Evolutionary conservation across 352 stramenopile genomes (phyloP).

Genomic region (Globisporangium viniferum): DNA sequence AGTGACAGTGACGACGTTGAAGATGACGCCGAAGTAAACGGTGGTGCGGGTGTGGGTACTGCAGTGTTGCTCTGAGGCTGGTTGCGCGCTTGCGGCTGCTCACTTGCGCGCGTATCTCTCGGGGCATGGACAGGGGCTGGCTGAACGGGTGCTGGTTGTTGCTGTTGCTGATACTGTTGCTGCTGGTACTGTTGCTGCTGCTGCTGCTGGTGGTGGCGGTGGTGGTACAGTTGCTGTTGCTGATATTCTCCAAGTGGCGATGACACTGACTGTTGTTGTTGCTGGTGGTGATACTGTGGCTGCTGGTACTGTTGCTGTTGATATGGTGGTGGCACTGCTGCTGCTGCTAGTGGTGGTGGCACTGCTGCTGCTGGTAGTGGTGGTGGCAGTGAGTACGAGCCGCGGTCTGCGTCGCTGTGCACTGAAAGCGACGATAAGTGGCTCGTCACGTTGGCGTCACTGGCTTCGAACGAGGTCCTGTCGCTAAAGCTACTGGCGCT

Average conservation of each 20-base stretch:
- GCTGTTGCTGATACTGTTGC: background rate
- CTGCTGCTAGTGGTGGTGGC: background rate
- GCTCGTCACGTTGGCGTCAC: background rate
- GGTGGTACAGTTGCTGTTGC: background rate
- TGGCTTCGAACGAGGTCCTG: constrained; percentile 7
- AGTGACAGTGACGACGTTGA: constrained; percentile 7
- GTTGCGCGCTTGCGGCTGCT: constrained; percentile 11
- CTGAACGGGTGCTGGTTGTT: constrained; percentile 7
- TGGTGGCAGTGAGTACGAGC: background rate
- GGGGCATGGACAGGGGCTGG: background rate
- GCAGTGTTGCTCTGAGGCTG: background rate
- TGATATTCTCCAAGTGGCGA: background rate
- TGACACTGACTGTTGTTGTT: background rate
- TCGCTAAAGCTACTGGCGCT: constrained; percentile 11
- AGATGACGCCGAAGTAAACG: background rate
- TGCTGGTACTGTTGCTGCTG: background rate
- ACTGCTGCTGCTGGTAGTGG: background rate
- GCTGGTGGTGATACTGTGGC: background rate
- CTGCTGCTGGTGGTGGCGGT: background rate
- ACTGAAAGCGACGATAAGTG: background rate
- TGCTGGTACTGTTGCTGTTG: background rate
- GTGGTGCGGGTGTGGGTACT: background rate
- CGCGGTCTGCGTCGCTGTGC: background rate
- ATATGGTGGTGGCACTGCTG: background rate
- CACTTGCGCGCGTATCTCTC: background rate